Conservation (phyloP, 2,329 filamentous ascomycete species). For the Clarireedia homoeocarpa region DNA sequence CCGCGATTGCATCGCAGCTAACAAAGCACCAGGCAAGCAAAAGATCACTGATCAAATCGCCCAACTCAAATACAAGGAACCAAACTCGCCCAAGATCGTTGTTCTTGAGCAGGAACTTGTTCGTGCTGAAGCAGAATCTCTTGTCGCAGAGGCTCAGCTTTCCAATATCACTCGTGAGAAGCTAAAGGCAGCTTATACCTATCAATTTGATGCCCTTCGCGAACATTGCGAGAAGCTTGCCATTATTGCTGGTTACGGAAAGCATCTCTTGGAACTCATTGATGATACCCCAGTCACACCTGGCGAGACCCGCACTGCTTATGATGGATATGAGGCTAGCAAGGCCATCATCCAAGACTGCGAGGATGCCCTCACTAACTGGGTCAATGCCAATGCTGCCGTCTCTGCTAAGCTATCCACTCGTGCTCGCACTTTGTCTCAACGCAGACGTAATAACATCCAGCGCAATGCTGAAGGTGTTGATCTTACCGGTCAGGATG, state of each 20-base stretch:
- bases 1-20: not conserved
- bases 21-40: conserved; percentile 66
- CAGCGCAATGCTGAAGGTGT: conserved; percentile 62
- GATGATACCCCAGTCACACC: conserved; percentile 96
- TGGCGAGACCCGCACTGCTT: conserved; percentile 89
- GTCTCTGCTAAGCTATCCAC: conserved; percentile 82
- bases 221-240: conserved; percentile 98
- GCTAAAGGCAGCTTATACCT: conserved; percentile 95
- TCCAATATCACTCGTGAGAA: conserved; percentile 99
- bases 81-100: conserved; percentile 94
- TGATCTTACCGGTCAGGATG: conserved; percentile 78
- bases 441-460: conserved; percentile 70
- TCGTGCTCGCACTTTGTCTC: conserved; percentile 79
- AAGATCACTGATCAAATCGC: conserved; percentile 99
- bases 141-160: conserved; percentile 94
- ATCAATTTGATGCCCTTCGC: conserved; percentile 94
- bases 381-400: conserved; percentile 84
- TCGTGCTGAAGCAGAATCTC: conserved; percentile 95
- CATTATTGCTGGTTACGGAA: conserved; percentile 95
- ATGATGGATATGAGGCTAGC: conserved; percentile 96
- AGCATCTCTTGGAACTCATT: conserved; percentile 93
- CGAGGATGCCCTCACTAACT: conserved; percentile 94
- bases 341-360: conserved; percentile 99
- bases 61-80: conserved; percentile 99
- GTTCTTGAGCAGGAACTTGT: conserved; percentile 98